Conservation (phyloP, 2,329 filamentous ascomycete species). For the Fusarium scirpi region DNA sequence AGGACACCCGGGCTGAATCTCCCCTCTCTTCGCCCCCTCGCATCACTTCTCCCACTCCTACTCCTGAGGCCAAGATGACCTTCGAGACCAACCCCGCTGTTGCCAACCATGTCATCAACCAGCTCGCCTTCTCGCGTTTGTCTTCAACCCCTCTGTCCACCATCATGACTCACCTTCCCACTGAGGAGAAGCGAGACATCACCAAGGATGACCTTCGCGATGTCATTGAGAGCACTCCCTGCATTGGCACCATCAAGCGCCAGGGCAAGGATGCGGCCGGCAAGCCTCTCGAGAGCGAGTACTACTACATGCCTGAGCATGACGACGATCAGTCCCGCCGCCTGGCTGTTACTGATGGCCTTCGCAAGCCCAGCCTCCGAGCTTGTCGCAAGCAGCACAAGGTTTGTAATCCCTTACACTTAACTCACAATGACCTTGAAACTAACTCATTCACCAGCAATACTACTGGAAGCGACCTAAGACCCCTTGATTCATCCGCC, state of each 20-base stretch:
- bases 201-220: conserved; percentile 73
- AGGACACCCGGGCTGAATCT: conserved; percentile 40
- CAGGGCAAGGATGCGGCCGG: conserved; percentile 97
- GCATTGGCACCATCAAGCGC: conserved; percentile 88
- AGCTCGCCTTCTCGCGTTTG: conserved; percentile 92
- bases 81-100: conserved; percentile 60
- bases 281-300: conserved; percentile 93
- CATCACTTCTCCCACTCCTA: conserved; percentile 38
- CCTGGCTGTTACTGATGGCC: conserved; percentile 83
- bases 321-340: conserved; percentile 84
- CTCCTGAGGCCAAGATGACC: conserved; percentile 41
- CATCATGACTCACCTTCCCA: conserved; percentile 87
- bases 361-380: conserved; percentile 89
- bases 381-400: conserved; percentile 97
- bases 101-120: conserved; percentile 91
- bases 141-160: conserved; percentile 91
- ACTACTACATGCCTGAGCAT: conserved; percentile 92
- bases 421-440: background rate
- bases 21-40: conserved; percentile 47
- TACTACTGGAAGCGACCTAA: conserved; percentile 76
- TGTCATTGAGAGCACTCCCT: conserved; percentile 79
- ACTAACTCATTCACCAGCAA: conserved; percentile 62
- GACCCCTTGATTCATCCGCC: conserved; percentile 60
- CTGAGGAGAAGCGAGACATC: conserved; percentile 70
- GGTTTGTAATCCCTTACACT: conserved; percentile 65